phyloP scores from a whole-genome alignment of 345 rosid species.

The Limnanthes douglasii region DNA sequence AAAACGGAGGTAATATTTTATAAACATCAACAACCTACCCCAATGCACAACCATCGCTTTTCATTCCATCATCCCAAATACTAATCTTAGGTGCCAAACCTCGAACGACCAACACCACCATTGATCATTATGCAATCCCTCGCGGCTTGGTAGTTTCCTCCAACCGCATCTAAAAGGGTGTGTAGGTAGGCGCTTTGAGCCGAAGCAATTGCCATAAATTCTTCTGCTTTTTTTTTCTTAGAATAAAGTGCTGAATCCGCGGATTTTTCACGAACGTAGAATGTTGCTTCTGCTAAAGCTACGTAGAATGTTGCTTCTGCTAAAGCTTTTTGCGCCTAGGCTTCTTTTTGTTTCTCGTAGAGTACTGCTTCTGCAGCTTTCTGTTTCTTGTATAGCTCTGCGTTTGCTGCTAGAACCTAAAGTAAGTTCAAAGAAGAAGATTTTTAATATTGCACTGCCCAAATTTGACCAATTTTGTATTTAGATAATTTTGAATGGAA shows the following conservation, averaged over 20 bases:
- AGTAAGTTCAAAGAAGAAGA: background rate
- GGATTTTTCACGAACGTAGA: conserved; percentile 18
- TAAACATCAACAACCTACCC: conserved; percentile 41
- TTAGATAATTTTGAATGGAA: too few species aligned
- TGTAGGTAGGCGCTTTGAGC: conserved; percentile 32
- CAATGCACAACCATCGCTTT: conserved; percentile 14
- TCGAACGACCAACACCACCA: conserved; percentile 21
- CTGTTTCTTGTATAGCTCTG: conserved; percentile 32
- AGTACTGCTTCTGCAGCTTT: conserved; percentile 32
- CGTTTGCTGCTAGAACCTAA: conserved; percentile 35
- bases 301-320: conserved; percentile 27
- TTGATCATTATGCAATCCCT: conserved; percentile 38
- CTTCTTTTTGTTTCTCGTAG: conserved; percentile 25
- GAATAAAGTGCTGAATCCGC: conserved; percentile 25
- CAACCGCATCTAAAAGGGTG: conserved; percentile 26
- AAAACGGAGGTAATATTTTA: conserved; percentile 34
- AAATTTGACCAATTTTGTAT: too few species aligned
- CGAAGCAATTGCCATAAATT: conserved; percentile 18
- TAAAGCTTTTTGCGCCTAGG: conserved; percentile 27
- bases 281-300: too few species aligned
- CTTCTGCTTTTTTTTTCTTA: conserved; percentile 39
- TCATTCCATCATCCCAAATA: conserved; percentile 27
- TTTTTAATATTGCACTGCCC: too few species aligned
- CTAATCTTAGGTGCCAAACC: conserved; percentile 40
- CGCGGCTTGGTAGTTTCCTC: conserved; percentile 25